Conservation (phyloP, 768 basidiomycete genomes). For the Lentinula raphanica region DNA sequence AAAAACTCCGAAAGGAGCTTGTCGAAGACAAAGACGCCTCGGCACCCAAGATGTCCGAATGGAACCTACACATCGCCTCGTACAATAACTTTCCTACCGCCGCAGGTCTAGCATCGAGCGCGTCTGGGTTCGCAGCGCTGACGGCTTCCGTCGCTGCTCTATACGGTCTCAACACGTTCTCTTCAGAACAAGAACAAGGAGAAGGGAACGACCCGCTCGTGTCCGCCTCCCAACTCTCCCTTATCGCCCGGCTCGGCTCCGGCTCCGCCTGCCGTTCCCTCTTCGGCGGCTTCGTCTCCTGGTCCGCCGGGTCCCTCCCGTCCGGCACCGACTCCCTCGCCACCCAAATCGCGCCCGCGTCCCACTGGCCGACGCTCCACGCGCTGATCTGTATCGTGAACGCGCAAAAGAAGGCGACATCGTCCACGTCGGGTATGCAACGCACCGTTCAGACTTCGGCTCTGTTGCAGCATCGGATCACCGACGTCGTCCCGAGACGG, state of each 20-base stretch:
- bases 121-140: slow-evolving; percentile 94
- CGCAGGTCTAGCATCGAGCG: slow-evolving; percentile 95
- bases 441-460: slow-evolving; percentile 89
- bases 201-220: too few relatives aligned
- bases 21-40: slow-evolving; percentile 67
- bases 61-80: slow-evolving; percentile 82
- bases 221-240: slow-evolving; percentile 75
- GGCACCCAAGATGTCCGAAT: slow-evolving; percentile 70
- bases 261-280: slow-evolving; percentile 98
- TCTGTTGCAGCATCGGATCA: slow-evolving; percentile 86
- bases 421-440: slow-evolving; percentile 96
- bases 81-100: slow-evolving; percentile 99
- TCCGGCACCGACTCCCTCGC: slow-evolving; percentile 87
- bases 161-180: slow-evolving; percentile 50
- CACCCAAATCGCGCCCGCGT: slow-evolving; percentile 74
- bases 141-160: slow-evolving; percentile 84
- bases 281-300: slow-evolving; percentile 95
- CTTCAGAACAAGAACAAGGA: too few relatives aligned
- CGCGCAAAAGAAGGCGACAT: slow-evolving; percentile 93
- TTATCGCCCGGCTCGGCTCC: slow-evolving; percentile 95
- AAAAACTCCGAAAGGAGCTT: slow-evolving; percentile 58
- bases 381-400: slow-evolving; percentile 96
- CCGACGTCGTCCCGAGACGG: slow-evolving; percentile 76
- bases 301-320: slow-evolving; percentile 67
- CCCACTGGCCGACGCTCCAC: slow-evolving; percentile 93